phyloP scores from a whole-genome alignment of 192 early-diverging fungal species.

The Bifiguratus adelaidae region DNA sequence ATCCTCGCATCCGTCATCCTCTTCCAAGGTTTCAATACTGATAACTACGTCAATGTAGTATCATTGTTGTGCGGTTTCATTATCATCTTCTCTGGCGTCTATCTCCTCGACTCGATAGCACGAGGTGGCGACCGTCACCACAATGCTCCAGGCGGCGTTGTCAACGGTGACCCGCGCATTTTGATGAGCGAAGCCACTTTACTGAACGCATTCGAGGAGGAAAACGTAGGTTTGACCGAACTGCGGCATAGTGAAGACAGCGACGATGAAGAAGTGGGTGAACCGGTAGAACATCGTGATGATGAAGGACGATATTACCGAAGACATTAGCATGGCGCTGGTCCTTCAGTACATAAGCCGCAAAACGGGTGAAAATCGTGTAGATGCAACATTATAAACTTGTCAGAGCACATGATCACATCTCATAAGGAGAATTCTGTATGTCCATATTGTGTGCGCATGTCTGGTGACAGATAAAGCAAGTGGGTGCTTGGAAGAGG shows the following conservation, averaged over 20 bases:
- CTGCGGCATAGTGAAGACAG: constrained; percentile 15
- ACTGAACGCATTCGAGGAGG: constrained; percentile 28
- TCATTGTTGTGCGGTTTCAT: constrained; percentile 83
- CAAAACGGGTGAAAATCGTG: no score
- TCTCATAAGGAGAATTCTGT: no score
- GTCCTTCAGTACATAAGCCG: no score
- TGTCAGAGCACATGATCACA: no score
- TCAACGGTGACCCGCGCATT: constrained; percentile 21
- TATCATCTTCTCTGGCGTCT: constrained; percentile 90
- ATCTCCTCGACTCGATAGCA: constrained; percentile 57
- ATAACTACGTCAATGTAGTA: constrained; percentile 59
- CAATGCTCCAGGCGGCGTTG: constrained; percentile 13
- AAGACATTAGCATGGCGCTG: background rate
- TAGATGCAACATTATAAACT: no score
- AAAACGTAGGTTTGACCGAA: constrained; percentile 30
- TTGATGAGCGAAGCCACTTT: constrained; percentile 34
- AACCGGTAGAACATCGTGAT: background rate
- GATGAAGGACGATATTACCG: background rate
- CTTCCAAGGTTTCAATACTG: constrained; percentile 78
- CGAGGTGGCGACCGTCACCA: constrained; percentile 4
- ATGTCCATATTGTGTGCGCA: no score
- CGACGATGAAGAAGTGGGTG: constrained; percentile 12
- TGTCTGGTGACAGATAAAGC: no score
- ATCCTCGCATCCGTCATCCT: constrained; percentile 83
- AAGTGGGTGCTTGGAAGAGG: no score